These are phyloP conservation scores for Diaporthe eres DNA, from an alignment of 2,329 filamentous ascomycete species.

Conservation along the genomic window DNA sequence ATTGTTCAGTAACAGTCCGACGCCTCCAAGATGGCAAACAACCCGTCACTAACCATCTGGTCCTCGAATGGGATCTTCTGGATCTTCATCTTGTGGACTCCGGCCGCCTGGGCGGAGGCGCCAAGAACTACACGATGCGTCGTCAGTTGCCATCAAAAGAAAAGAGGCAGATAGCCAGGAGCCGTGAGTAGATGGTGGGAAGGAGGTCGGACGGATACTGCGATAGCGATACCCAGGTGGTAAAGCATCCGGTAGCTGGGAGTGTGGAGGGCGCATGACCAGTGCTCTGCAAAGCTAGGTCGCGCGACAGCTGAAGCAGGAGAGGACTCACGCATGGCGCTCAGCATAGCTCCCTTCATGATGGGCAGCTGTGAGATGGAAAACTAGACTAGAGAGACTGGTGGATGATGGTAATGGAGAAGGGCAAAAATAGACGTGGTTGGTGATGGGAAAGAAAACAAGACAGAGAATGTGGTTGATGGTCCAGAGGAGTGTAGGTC, in stretches of 20 bases:
- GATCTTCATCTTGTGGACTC: constrained; percentile 95
- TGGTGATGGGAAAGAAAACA: constrained; percentile 27
- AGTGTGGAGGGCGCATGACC: constrained; percentile 14
- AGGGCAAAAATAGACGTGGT: constrained; percentile 14
- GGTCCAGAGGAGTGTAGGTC: constrained; percentile 15
- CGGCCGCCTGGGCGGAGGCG: constrained; percentile 81
- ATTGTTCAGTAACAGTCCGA: constrained; percentile 36
- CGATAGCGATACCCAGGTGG: background rate
- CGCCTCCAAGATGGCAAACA: background rate
- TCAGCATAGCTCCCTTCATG: constrained; percentile 90
- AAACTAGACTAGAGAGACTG: constrained; percentile 24
- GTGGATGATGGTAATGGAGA: constrained; percentile 15
- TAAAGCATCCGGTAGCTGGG: background rate
- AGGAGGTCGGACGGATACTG: background rate
- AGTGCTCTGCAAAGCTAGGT: constrained; percentile 13
- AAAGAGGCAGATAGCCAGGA: constrained; percentile 56
- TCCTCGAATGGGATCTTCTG: constrained; percentile 95
- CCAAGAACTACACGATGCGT: constrained; percentile 39
- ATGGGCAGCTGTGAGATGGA: constrained; percentile 54
- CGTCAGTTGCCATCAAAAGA: constrained; percentile 71
- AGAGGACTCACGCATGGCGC: constrained; percentile 57
- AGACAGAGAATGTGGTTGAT: constrained; percentile 33
- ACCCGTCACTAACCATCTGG: constrained; percentile 80
- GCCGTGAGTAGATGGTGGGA: background rate
- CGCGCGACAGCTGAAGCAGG: constrained; percentile 33